Evolutionary conservation across 1,139 yeast species (phyloP).

Genomic region (Ogataea hybrid): DNA sequence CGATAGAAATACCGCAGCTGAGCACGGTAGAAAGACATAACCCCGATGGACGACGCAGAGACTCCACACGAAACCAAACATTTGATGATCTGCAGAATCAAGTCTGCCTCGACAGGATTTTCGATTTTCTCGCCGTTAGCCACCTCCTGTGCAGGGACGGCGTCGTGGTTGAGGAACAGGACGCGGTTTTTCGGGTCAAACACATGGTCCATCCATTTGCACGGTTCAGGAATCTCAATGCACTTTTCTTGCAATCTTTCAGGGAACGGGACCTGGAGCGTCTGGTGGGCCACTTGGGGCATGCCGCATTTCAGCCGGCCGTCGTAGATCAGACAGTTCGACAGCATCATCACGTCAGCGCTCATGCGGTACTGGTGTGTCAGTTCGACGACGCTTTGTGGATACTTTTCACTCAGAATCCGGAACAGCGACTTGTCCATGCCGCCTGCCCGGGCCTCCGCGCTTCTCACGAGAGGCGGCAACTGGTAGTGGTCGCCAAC

Average conservation of each 20-base stretch:
- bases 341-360: constrained; percentile 77
- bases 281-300: constrained; percentile 56
- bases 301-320: constrained; percentile 78
- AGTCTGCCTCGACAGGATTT: constrained; percentile 67
- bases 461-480: constrained; percentile 76
- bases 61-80: constrained; percentile 64
- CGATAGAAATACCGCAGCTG: constrained; percentile 62
- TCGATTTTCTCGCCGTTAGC: constrained; percentile 63
- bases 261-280: constrained; percentile 45
- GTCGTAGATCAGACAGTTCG: constrained; percentile 76
- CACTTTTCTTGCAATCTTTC: constrained; percentile 23
- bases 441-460: constrained; percentile 56
- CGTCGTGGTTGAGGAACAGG: constrained; percentile 76
- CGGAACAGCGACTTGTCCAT: constrained; percentile 78
- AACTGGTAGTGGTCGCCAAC: constrained; percentile 96
- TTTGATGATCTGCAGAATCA: constrained; percentile 62
- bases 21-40: constrained; percentile 85
- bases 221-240: constrained; percentile 16
- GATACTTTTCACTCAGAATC: constrained; percentile 66
- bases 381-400: constrained; percentile 68
- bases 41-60: constrained; percentile 60
- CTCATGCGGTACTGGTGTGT: constrained; percentile 93
- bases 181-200: constrained; percentile 57
- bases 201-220: constrained; percentile 45
- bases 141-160: constrained; percentile 57